Percentiles rank a stretch among this genome's conserved stretches.
Evolutionary conservation across 257 asterid species (phyloP).

Genomic region (Phtheirospermum japonicum): DNA sequence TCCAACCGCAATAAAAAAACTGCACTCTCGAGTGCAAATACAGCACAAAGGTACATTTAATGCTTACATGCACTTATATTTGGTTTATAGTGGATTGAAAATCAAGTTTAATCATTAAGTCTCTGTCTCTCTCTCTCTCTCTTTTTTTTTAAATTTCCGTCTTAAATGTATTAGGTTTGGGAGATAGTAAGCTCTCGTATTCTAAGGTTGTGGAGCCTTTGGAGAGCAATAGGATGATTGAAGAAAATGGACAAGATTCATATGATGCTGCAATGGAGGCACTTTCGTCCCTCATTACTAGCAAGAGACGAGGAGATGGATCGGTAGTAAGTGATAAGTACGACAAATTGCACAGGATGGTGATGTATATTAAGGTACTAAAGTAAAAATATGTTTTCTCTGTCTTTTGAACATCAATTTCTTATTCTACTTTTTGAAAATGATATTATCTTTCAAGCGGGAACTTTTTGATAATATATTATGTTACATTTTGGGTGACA

Average conservation of each 20-base stretch:
- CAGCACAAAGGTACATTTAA: conserved; percentile 35
- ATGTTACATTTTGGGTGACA: background rate
- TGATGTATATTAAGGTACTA: conserved; percentile 65
- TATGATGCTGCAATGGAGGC: conserved; percentile 88
- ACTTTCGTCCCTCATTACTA: conserved; percentile 77
- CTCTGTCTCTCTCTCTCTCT: no score
- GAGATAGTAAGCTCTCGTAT: conserved; percentile 31
- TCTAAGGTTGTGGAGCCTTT: conserved; percentile 36
- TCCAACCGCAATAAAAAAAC: conserved; percentile 31
- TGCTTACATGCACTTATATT: background rate
- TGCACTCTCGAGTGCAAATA: conserved; percentile 31
- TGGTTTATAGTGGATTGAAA: conserved; percentile 1
- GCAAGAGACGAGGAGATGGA: conserved; percentile 55
- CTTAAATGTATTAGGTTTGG: conserved; percentile 30
- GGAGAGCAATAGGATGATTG: conserved; percentile 35
- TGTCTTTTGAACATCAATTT: background rate
- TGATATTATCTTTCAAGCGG: background rate
- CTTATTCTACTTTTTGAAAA: no score
- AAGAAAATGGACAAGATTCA: conserved; percentile 37
- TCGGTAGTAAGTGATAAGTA: conserved; percentile 34
- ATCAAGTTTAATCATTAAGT: no score
- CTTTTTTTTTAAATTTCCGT: background rate
- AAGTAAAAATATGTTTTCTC: background rate
- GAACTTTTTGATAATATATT: background rate
- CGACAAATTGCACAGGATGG: conserved; percentile 65